Evolutionary conservation across 108 stramenopile genomes (phyloP).

Genomic region (Chaetoceros tenuissimus): DNA sequence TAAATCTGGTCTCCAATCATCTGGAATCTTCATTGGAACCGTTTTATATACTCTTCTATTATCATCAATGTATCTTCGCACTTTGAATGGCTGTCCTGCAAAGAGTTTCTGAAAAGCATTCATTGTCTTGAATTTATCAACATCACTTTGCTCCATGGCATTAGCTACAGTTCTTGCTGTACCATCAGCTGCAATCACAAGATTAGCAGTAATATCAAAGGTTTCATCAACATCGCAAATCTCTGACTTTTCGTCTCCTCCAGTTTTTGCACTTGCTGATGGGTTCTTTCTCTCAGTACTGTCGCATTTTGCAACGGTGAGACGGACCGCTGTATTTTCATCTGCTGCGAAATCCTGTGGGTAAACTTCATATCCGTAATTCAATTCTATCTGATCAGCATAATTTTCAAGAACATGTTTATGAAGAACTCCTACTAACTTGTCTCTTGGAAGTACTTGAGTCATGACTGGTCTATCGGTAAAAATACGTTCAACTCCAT

Average conservation of each 20-base stretch:
- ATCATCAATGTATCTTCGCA: constrained; percentile 55
- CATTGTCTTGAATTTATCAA: constrained; percentile 9
- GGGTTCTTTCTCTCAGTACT: constrained; percentile 6
- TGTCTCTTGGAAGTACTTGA: constrained; percentile 68
- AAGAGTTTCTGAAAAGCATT: constrained; percentile 29
- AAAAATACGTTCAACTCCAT: constrained; percentile 53
- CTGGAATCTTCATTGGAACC: constrained; percentile 61
- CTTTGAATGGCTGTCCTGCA: constrained; percentile 38
- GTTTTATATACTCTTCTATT: constrained; percentile 80
- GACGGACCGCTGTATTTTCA: constrained; percentile 4
- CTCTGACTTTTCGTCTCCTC: constrained; percentile 18
- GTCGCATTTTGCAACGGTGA: constrained; percentile 15
- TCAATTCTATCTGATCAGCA: constrained; percentile 30
- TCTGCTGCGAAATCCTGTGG: constrained; percentile 41
- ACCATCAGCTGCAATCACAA: constrained; percentile 72
- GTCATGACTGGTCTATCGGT: constrained; percentile 53
- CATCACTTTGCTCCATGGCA: constrained; percentile 43
- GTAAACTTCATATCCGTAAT: constrained; percentile 47
- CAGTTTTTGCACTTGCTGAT: background rate
- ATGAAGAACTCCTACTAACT: constrained; percentile 64
- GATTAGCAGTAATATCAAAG: constrained; percentile 17
- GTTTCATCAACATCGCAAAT: constrained; percentile 23
- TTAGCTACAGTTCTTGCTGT: constrained; percentile 58
- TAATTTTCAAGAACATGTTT: constrained; percentile 45
- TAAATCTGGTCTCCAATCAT: constrained; percentile 61